Conservation (phyloP, 1,284 basidiomycete genomes). For the Gomphus bonarii region DNA sequence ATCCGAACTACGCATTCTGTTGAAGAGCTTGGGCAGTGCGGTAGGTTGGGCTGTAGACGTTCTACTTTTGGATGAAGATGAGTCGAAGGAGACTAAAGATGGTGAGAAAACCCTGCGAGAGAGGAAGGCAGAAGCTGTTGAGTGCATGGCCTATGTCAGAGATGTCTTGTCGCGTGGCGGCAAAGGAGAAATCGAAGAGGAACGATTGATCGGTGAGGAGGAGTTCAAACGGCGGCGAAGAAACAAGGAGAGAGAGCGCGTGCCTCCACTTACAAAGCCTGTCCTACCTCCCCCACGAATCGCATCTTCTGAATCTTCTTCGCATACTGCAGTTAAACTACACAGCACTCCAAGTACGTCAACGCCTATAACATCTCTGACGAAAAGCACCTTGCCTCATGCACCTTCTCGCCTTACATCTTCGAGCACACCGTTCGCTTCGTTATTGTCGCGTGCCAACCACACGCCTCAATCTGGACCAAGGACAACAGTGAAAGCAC, state of each 20-base stretch:
- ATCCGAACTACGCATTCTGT: slow-evolving; percentile 36
- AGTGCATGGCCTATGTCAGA: slow-evolving; percentile 61
- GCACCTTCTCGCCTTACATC: slow-evolving; percentile 16
- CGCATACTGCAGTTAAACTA: slow-evolving; percentile 16
- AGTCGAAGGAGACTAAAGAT: slow-evolving; percentile 24
- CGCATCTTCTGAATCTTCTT: slow-evolving; percentile 20
- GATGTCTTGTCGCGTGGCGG: slow-evolving; percentile 51
- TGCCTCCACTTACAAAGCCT: slow-evolving; percentile 9
- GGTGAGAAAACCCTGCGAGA: slow-evolving; percentile 27
- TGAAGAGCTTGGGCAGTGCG: slow-evolving; percentile 54
- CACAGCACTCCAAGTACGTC: slow-evolving; percentile 14
- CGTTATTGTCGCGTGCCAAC: slow-evolving; percentile 18
- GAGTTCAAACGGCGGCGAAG: slow-evolving; percentile 25
- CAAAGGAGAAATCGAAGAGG: slow-evolving; percentile 46
- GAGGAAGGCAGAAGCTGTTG: slow-evolving; percentile 56
- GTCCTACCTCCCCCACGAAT: slow-evolving; percentile 17
- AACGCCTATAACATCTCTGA: slow-evolving; percentile 14
- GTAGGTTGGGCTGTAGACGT: slow-evolving; percentile 62
- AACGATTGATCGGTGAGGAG: slow-evolving; percentile 47
- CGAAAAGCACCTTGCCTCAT: slow-evolving; percentile 27
- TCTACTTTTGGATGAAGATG: slow-evolving; percentile 41
- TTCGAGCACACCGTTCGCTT: slow-evolving; percentile 15
- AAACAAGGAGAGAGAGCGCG: slow-evolving; percentile 20
- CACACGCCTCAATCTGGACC: background rate
- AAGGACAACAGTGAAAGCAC: background rate